phyloP scores from a whole-genome alignment of 257 asterid species.

The Solanum ossicruentum region DNA sequence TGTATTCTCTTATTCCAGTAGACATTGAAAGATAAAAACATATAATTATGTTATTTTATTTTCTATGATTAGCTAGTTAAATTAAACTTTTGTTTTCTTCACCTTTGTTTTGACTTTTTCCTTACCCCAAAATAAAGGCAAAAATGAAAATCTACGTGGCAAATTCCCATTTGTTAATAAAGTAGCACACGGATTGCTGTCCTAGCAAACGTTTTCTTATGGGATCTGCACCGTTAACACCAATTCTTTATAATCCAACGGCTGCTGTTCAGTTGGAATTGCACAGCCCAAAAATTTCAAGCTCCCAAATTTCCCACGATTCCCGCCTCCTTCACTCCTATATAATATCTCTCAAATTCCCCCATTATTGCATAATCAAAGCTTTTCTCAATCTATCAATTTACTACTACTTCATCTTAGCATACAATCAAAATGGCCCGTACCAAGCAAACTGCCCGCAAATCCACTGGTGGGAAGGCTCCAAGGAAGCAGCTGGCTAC shows the following conservation, averaged over 20 bases:
- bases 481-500: background rate
- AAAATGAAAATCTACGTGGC: background rate
- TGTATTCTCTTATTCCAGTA: no score
- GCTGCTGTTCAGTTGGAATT: background rate
- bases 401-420: background rate
- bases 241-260: background rate
- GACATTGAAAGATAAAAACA: no score
- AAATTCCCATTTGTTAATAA: background rate
- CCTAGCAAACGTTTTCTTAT: background rate
- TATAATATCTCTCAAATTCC: background rate
- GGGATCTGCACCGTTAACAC: background rate
- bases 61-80: no score
- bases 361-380: background rate
- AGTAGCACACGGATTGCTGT: background rate
- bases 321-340: conserved; percentile 14
- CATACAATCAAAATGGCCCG: background rate
- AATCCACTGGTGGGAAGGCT: background rate
- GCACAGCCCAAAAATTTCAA: conserved; percentile 1
- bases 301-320: background rate
- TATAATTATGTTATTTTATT: no score
- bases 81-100: no score
- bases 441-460: background rate
- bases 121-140: background rate
- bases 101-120: no score
- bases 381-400: background rate